Evolutionary conservation across 257 asterid species (phyloP).

Genomic region (Solanum boliviense): DNA sequence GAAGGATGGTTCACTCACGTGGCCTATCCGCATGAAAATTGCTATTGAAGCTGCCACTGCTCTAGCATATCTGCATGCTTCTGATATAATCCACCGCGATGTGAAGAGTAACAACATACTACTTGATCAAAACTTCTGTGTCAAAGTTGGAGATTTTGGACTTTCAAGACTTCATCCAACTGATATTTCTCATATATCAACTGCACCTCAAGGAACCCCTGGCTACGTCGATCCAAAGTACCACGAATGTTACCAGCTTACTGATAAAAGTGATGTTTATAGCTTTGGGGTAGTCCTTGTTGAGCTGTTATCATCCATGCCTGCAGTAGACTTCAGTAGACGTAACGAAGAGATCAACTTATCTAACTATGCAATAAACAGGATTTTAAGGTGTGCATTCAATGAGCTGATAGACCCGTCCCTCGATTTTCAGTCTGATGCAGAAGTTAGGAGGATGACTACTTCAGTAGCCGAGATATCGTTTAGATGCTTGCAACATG

Average conservation of each 20-base stretch:
- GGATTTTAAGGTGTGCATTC: neutral
- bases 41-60: slow-evolving; percentile 9
- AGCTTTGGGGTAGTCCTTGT: slow-evolving; percentile 12
- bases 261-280: slow-evolving; percentile 13
- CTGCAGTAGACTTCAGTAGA: slow-evolving; percentile 7
- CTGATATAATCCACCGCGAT: slow-evolving; percentile 14
- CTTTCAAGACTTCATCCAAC: slow-evolving; percentile 1
- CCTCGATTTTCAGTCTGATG: neutral
- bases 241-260: slow-evolving; percentile 8
- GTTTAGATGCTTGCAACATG: neutral
- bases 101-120: slow-evolving; percentile 11
- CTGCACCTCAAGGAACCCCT: slow-evolving; percentile 16
- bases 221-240: slow-evolving; percentile 11
- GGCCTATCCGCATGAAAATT: slow-evolving; percentile 10
- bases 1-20: neutral
- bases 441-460: slow-evolving; percentile 3
- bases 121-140: slow-evolving; percentile 5
- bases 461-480: neutral
- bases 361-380: slow-evolving; percentile 5
- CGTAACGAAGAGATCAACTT: slow-evolving; percentile 2
- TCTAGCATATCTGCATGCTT: slow-evolving; percentile 9
- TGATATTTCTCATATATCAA: slow-evolving; percentile 6
- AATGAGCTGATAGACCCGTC: neutral
- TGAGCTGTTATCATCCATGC: slow-evolving; percentile 8
- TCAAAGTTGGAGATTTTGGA: slow-evolving; percentile 13